Evolutionary conservation across 1,284 basidiomycete genomes (phyloP).

Genomic region (Boletus semigastroideus): DNA sequence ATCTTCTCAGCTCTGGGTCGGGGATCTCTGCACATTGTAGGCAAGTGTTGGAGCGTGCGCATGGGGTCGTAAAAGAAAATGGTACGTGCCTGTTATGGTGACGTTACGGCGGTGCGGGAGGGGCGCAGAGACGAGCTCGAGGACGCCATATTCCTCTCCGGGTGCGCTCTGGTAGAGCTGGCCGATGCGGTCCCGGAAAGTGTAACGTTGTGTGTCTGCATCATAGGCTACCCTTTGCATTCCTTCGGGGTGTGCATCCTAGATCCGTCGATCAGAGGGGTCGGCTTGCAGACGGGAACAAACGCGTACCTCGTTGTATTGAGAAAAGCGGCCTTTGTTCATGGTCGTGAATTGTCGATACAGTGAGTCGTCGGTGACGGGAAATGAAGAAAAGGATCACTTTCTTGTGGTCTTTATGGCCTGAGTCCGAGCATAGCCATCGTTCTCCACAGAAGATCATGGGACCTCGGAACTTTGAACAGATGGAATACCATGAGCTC

Average conservation of each 20-base stretch:
- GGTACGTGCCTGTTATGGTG: constrained; percentile 26
- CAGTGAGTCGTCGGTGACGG: constrained; percentile 6
- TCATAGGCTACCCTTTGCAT: constrained; percentile 53
- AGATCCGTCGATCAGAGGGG: background rate
- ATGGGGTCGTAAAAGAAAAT: background rate
- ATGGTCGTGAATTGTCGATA: background rate
- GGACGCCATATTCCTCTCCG: constrained; percentile 44
- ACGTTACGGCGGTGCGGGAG: constrained; percentile 27
- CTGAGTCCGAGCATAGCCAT: too few species aligned
- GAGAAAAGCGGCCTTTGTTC: constrained; percentile 34
- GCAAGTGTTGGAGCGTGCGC: background rate
- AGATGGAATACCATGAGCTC: too few species aligned
- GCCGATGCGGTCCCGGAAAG: constrained; percentile 48
- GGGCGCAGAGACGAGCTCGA: constrained; percentile 36
- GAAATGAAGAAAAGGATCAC: background rate
- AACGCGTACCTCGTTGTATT: constrained; percentile 38
- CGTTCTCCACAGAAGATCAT: too few species aligned
- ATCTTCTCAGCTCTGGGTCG: constrained; percentile 20
- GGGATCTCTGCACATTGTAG: constrained; percentile 18
- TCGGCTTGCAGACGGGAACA: too few species aligned
- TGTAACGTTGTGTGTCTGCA: constrained; percentile 48
- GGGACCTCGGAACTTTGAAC: too few species aligned
- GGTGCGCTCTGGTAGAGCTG: constrained; percentile 44
- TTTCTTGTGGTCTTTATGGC: background rate
- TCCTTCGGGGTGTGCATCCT: constrained; percentile 51